Evolutionary conservation across 805 yeast genomes (phyloP).

Genomic region (Torulaspora franciscae): DNA sequence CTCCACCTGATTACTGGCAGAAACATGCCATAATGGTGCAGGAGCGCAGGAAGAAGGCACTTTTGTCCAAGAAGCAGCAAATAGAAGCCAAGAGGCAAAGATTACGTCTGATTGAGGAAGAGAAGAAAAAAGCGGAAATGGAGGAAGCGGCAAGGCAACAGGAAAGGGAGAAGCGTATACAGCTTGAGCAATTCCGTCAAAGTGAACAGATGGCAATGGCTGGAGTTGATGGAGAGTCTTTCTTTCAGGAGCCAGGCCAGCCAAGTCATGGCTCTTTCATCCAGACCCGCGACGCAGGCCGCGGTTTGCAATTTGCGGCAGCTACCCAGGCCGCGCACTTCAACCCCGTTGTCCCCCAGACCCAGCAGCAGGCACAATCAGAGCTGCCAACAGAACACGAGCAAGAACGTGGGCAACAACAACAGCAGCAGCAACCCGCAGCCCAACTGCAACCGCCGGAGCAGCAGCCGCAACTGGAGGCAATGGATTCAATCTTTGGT

Average conservation of each 20-base stretch:
- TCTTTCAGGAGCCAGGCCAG: neutral
- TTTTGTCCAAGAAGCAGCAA: conserved; percentile 11
- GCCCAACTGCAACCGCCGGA: conserved; percentile 11
- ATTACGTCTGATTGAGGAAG: conserved; percentile 11
- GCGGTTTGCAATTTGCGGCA: neutral
- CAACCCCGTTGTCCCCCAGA: conserved; percentile 11
- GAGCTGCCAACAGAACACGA: conserved; percentile 19
- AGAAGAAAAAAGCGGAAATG: conserved; percentile 9
- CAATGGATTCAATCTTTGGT: conserved; percentile 27
- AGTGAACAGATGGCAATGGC: neutral
- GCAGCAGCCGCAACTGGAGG: conserved; percentile 4
- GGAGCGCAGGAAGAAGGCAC: conserved; percentile 13
- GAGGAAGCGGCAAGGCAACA: conserved; percentile 14
- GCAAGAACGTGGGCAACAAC: conserved; percentile 14
- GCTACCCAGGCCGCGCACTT: neutral
- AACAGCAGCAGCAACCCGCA: conserved; percentile 1
- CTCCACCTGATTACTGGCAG: conserved; percentile 33
- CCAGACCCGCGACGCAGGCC: neutral
- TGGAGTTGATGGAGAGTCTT: neutral
- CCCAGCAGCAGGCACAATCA: conserved; percentile 16
- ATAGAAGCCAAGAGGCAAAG: conserved; percentile 18
- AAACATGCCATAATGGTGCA: conserved; percentile 17
- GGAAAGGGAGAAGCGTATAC: conserved; percentile 13
- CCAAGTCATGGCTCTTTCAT: neutral
- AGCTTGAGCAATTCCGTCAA: conserved; percentile 3